Percentiles rank a stretch among this genome's conserved stretches.
These are phyloP conservation scores for Mycothermus thermophilus DNA, from an alignment of 495 filamentous ascomycete species.

Conservation along the genomic window DNA sequence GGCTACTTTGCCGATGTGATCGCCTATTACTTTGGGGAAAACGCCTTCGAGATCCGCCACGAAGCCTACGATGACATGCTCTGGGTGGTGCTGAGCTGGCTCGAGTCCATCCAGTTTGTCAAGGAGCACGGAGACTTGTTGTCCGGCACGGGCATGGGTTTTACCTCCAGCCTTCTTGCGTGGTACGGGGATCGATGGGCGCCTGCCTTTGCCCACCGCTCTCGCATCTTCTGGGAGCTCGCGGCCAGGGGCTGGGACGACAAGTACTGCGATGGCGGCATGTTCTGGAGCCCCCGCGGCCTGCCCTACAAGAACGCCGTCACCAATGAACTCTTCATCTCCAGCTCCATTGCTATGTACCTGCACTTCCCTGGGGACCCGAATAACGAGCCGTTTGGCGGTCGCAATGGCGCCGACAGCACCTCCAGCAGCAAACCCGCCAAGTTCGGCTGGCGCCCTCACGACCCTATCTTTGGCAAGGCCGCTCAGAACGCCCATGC, in stretches of 20 bases:
- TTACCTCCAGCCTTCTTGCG: neutral
- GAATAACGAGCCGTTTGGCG: slow-evolving; percentile 53
- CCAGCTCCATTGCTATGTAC: slow-evolving; percentile 81
- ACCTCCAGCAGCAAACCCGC: neutral
- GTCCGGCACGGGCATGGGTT: neutral
- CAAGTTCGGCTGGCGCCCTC: slow-evolving; percentile 21
- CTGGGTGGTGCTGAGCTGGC: slow-evolving; percentile 91
- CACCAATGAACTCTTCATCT: slow-evolving; percentile 83
- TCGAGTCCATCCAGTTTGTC: slow-evolving; percentile 69
- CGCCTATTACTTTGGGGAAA: slow-evolving; percentile 77
- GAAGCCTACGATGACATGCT: slow-evolving; percentile 94
- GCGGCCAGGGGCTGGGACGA: slow-evolving; percentile 71
- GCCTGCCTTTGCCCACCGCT: slow-evolving; percentile 71
- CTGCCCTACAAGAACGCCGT: slow-evolving; percentile 93
- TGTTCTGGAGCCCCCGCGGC: slow-evolving; percentile 80
- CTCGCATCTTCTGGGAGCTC: slow-evolving; percentile 80
- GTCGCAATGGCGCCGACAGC: neutral
- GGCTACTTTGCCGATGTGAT: slow-evolving; percentile 65
- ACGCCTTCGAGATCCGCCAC: slow-evolving; percentile 56
- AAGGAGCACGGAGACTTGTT: slow-evolving; percentile 33
- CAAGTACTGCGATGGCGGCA: slow-evolving; percentile 71
- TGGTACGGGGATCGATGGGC: slow-evolving; percentile 72
- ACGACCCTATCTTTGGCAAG: slow-evolving; percentile 51
- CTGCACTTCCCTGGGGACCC: slow-evolving; percentile 72
- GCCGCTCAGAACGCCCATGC: slow-evolving; percentile 65